Conservation (phyloP, 345 rosid species). For the Dipteronia sinensis region DNA sequence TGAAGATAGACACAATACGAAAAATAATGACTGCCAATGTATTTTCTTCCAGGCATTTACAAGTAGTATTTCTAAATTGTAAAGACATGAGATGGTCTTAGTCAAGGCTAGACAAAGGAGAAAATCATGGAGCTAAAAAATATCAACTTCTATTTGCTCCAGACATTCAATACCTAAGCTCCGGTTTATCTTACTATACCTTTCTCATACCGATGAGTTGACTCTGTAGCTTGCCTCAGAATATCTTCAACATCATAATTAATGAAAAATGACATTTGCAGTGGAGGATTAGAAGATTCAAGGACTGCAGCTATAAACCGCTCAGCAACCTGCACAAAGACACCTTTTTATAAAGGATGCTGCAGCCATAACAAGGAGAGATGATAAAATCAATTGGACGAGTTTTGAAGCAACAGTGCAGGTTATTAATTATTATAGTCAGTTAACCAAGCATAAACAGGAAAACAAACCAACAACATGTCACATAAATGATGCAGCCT, state of each 20-base stretch:
- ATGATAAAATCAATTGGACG: background rate
- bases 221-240: conserved; percentile 56
- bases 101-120: background rate
- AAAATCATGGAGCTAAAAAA: background rate
- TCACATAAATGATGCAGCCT: background rate
- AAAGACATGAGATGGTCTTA: background rate
- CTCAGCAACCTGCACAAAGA: conserved; percentile 47
- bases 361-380: background rate
- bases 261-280: conserved; percentile 68
- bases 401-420: no score
- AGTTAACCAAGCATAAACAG: no score
- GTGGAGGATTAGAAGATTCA: conserved; percentile 41
- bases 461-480: no score
- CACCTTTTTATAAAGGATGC: background rate
- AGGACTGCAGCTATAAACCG: conserved; percentile 44
- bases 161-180: no score
- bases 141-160: no score
- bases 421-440: background rate
- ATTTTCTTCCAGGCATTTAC: background rate
- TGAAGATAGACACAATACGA: no score
- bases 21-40: no score
- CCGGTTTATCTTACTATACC: conserved; percentile 34
- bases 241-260: conserved; percentile 48
- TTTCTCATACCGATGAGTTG: conserved; percentile 52
- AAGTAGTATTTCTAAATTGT: background rate